Conservation (phyloP, 2,329 filamentous ascomycete genomes). For the Coniochaeta ligniaria region DNA sequence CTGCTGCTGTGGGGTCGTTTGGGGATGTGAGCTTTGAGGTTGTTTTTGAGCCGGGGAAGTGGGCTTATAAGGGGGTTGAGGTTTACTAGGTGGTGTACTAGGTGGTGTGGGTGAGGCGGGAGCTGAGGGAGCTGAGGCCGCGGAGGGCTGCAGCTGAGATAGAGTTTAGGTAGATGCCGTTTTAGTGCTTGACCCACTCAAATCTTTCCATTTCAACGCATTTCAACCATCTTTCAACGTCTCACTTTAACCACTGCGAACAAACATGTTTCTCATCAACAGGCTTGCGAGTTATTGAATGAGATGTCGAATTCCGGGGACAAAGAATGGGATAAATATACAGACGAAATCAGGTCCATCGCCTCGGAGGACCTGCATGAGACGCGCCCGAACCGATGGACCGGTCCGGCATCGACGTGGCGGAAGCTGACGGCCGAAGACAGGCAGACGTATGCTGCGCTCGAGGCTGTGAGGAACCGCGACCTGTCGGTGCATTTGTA, state of each 20-base stretch:
- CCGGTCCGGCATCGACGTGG: conserved; percentile 64
- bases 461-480: conserved; percentile 55
- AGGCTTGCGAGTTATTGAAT: neutral
- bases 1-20: conserved; percentile 64
- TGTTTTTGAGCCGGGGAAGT: conserved; percentile 50
- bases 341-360: conserved; percentile 37
- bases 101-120: neutral
- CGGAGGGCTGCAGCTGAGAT: neutral
- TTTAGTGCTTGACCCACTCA: neutral
- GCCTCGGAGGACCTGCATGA: conserved; percentile 38
- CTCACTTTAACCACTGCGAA: neutral
- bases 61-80: conserved; percentile 39
- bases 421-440: conserved; percentile 52
- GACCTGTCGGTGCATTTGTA: conserved; percentile 74
- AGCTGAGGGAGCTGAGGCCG: neutral
- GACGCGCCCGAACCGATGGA: conserved; percentile 64
- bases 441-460: conserved; percentile 51
- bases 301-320: neutral
- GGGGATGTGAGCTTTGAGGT: conserved; percentile 63
- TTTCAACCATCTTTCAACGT: neutral
- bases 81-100: neutral
- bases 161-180: neutral
- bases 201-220: neutral
- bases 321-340: conserved; percentile 34
- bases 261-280: neutral